Evolutionary conservation across 148 eudicot species (phyloP), one percentile per base, ranked within the genome.

Genomic region (Chenopodium album): DNA sequence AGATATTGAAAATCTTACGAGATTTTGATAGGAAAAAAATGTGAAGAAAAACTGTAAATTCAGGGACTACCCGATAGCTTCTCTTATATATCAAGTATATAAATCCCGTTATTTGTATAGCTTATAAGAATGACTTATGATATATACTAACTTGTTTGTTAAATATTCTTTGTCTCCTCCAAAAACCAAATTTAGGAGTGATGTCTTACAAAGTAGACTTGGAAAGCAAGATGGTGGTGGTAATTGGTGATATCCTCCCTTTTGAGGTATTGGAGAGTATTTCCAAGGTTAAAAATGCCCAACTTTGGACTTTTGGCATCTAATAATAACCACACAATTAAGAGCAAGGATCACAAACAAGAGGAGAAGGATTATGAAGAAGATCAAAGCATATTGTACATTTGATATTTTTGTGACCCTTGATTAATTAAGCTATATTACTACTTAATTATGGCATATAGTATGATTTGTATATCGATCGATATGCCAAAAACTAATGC

Each of bases 211-310:
- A 93, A 86, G 88, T 95, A 71, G 98, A 95, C 77, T 72, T 95
- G 82, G 97, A 95, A 85, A 91, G 90, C 78, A 93, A 93, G 84
- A 95, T 89, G 98, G 98, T 95, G 84, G 93, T 95, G 52, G 92
- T 95, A 0, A 92, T 84, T 7, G 98, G 98, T 75, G 97, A 95
- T 79, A 87, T 95, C 77, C 85, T 91, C 66, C 97, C 98, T 22
- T 89, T 84, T 48, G 91, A 95, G 85, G 97, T 95, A 54, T 85
- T 95, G 83, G 92, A 92, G 87, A 92, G 93, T 82, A 85, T 95
- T 78, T 92, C 97, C 0, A 93, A 88, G 85, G 93, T 95, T 48
- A 95, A 95, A 86, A 82, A 76, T 79, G 97, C 97, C 0, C 86
- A 92, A 76, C 84, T 94, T 44, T 94, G 97, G 98, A 85, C 87